Evolutionary conservation across 306 rosid species (phyloP).

Genomic region (Prunus fruticosa): DNA sequence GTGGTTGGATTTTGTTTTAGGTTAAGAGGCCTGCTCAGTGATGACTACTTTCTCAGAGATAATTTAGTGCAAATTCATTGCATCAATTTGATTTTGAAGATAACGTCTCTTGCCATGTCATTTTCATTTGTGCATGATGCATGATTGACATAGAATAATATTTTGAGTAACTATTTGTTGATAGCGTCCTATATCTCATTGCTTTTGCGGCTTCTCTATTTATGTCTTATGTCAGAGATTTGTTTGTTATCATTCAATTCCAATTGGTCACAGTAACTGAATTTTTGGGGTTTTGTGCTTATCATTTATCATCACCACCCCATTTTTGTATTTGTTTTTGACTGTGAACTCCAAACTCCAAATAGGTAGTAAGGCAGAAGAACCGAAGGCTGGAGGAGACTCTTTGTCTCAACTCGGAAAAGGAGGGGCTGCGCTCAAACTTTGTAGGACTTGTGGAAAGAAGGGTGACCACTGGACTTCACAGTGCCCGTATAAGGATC

Average conservation of each 20-base stretch:
- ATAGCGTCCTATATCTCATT: not conserved
- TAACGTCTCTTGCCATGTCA: not conserved
- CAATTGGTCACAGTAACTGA: not conserved
- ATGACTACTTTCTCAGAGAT: not conserved
- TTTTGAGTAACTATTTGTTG: not conserved
- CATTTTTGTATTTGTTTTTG: not conserved
- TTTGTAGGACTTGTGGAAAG: slow-evolving; percentile 90
- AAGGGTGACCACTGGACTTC: slow-evolving; percentile 99
- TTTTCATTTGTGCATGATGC: not conserved
- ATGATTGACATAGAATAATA: not conserved
- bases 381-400: slow-evolving; percentile 62
- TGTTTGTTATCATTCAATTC: not conserved
- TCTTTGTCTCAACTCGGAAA: slow-evolving; percentile 48
- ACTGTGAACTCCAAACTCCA: slow-evolving; percentile 11
- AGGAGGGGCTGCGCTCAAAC: slow-evolving; percentile 84
- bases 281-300: not conserved
- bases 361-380: slow-evolving; percentile 77
- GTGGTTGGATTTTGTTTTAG: not conserved
- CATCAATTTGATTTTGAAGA: not conserved
- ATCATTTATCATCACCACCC: not conserved
- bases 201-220: not conserved
- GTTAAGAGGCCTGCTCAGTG: not conserved
- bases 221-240: not conserved
- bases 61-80: not conserved
- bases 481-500: slow-evolving; percentile 93